These are phyloP conservation scores for Trametes pubescens DNA, from an alignment of 1,284 basidiomycete genomes.

Conservation along the genomic window DNA sequence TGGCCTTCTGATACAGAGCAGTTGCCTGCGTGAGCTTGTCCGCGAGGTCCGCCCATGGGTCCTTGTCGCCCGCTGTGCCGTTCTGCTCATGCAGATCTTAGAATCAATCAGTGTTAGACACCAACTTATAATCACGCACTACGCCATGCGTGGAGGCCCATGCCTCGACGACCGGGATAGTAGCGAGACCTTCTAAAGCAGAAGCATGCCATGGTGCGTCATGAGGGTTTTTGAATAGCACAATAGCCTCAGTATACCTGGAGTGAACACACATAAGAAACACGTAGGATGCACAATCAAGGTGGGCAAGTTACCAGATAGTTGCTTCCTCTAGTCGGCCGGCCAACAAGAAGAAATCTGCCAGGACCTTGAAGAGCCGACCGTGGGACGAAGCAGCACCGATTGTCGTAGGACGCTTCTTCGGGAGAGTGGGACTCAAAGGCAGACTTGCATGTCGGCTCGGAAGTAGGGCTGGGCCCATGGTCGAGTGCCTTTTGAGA, in stretches of 20 bases:
- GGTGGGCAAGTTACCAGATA: conserved; percentile 65
- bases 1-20: conserved; percentile 65
- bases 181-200: conserved; percentile 84
- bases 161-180: conserved; percentile 79
- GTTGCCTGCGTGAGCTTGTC: conserved; percentile 76
- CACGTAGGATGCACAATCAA: background rate
- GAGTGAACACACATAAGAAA: conserved; percentile 3
- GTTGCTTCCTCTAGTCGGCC: conserved; percentile 84
- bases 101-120: background rate
- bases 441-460: conserved; percentile 59
- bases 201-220: conserved; percentile 91
- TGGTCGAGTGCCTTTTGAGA: conserved; percentile 63
- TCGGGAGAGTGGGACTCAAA: conserved; percentile 47
- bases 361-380: conserved; percentile 87
- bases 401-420: conserved; percentile 68
- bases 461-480: conserved; percentile 45
- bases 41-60: conserved; percentile 73
- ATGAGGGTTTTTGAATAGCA: conserved; percentile 71
- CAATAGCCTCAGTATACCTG: conserved; percentile 88
- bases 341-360: conserved; percentile 86
- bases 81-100: conserved; percentile 35
- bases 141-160: conserved; percentile 82
- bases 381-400: conserved; percentile 79
- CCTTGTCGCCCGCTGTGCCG: conserved; percentile 57
- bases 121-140: conserved; percentile 49